A percentile compares a stretch with the other conserved stretches of the same genome.
These are phyloP conservation scores for Plasmodium inui DNA, from an alignment of 169 alveolate genomes.

Conservation along the genomic window DNA sequence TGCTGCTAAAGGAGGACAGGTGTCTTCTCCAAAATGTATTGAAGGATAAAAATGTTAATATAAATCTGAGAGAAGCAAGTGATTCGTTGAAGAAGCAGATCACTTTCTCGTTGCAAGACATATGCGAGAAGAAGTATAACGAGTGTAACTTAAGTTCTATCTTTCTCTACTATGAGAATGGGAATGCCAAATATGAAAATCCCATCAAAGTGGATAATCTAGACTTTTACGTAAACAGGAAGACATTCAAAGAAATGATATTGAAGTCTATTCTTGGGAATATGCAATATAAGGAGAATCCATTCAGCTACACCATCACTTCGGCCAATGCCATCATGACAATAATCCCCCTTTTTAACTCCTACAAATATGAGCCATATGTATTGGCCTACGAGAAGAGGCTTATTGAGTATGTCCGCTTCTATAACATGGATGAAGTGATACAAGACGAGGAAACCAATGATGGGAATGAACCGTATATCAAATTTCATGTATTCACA, in stretches of 20 bases:
- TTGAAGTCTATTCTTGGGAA: conserved; percentile 31
- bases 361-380: conserved; percentile 50
- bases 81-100: conserved; percentile 21
- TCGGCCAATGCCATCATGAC: conserved; percentile 45
- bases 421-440: conserved; percentile 30
- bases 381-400: conserved; percentile 47
- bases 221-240: conserved; percentile 53
- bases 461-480: conserved; percentile 12
- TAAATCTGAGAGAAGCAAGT: conserved; percentile 39
- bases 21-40: conserved; percentile 55
- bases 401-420: conserved; percentile 48
- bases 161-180: conserved; percentile 43
- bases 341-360: not conserved
- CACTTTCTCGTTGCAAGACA: conserved; percentile 16
- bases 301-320: conserved; percentile 14
- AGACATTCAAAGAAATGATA: conserved; percentile 51
- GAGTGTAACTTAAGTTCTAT: conserved; percentile 28
- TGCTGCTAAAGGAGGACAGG: conserved; percentile 12
- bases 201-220: conserved; percentile 49
- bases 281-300: conserved; percentile 9
- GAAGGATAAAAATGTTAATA: not conserved
- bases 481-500: conserved; percentile 35
- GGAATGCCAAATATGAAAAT: conserved; percentile 33
- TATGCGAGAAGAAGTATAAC: conserved; percentile 29
- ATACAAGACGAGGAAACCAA: conserved; percentile 18